Percentiles rank a stretch among this genome's conserved stretches.
These are phyloP conservation scores for Penicillium carneum DNA, from an alignment of 2,329 filamentous ascomycete species.

Conservation along the genomic window DNA sequence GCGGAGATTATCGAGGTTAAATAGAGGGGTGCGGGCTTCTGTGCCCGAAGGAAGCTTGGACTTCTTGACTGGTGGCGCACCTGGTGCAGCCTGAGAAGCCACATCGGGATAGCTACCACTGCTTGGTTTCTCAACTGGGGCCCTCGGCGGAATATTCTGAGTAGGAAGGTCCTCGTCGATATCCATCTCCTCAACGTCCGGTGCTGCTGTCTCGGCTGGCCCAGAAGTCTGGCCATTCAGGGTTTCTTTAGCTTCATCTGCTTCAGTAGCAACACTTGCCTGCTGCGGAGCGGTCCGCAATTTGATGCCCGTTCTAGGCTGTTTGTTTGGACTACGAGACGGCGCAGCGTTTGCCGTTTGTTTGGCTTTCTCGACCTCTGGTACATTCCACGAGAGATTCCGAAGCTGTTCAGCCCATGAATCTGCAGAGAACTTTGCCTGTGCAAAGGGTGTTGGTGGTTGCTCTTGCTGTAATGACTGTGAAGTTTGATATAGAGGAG, in stretches of 20 bases:
- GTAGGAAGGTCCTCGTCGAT: conserved; percentile 51
- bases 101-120: conserved; percentile 31
- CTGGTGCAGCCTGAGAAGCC: conserved; percentile 24
- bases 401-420: conserved; percentile 50
- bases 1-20: conserved; percentile 60
- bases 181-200: conserved; percentile 55
- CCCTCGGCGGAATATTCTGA: conserved; percentile 16
- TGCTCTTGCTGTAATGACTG: conserved; percentile 33
- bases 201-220: conserved; percentile 27
- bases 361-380: conserved; percentile 39
- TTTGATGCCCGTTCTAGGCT: conserved; percentile 39
- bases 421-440: conserved; percentile 49
- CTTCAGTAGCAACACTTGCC: conserved; percentile 49
- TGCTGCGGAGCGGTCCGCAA: conserved; percentile 42
- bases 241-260: conserved; percentile 48
- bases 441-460: conserved; percentile 42
- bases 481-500: conserved; percentile 22
- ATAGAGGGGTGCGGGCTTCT: conserved; percentile 33
- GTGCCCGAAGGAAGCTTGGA: conserved; percentile 21
- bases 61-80: conserved; percentile 23
- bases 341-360: conserved; percentile 38
- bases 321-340: conserved; percentile 47
- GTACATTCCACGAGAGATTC: conserved; percentile 44
- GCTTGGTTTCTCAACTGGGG: conserved; percentile 10
- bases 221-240: conserved; percentile 33